A percentile compares a stretch with the other conserved stretches of the same genome.
These are phyloP conservation scores for Zygoascus biomembranicola DNA, from an alignment of 805 yeast genomes.

Conservation along the genomic window DNA sequence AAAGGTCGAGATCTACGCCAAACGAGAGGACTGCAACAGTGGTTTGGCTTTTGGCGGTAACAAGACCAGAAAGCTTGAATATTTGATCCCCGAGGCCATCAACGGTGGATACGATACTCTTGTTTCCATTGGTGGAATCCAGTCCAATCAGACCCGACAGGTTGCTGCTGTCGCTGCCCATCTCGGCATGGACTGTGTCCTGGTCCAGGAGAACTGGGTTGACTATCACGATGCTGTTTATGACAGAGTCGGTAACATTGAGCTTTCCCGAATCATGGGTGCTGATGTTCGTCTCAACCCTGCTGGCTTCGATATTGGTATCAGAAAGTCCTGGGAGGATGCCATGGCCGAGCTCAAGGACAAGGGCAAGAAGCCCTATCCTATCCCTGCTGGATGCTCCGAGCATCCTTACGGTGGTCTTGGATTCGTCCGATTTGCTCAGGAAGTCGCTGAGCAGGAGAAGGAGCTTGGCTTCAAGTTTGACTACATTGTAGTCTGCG, in stretches of 20 bases:
- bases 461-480: slow-evolving; percentile 5
- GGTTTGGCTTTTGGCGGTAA: slow-evolving; percentile 4
- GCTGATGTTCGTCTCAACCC: background rate
- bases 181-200: slow-evolving; percentile 3
- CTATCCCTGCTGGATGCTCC: slow-evolving; percentile 3
- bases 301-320: slow-evolving; percentile 2
- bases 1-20: background rate
- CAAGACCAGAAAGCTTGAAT: slow-evolving; percentile 2
- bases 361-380: slow-evolving; percentile 1
- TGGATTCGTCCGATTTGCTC: slow-evolving; percentile 1
- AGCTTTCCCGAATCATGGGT: slow-evolving; percentile 1
- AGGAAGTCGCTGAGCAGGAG: slow-evolving; percentile 2
- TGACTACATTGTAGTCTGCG: slow-evolving; percentile 2
- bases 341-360: slow-evolving; percentile 1
- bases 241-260: slow-evolving; percentile 2
- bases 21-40: slow-evolving; percentile 2
- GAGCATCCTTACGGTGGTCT: slow-evolving; percentile 4
- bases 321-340: slow-evolving; percentile 1
- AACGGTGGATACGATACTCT: slow-evolving; percentile 1
- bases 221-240: slow-evolving; percentile 3
- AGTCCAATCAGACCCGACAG: slow-evolving; percentile 2
- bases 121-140: slow-evolving; percentile 2
- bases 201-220: slow-evolving; percentile 4
- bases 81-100: slow-evolving; percentile 2
- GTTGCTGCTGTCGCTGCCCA: slow-evolving; percentile 5